Evolutionary conservation across 2,329 filamentous ascomycete species (phyloP), one percentile per base, ranked within the genome.

Genomic region (Aulographum hederae): DNA sequence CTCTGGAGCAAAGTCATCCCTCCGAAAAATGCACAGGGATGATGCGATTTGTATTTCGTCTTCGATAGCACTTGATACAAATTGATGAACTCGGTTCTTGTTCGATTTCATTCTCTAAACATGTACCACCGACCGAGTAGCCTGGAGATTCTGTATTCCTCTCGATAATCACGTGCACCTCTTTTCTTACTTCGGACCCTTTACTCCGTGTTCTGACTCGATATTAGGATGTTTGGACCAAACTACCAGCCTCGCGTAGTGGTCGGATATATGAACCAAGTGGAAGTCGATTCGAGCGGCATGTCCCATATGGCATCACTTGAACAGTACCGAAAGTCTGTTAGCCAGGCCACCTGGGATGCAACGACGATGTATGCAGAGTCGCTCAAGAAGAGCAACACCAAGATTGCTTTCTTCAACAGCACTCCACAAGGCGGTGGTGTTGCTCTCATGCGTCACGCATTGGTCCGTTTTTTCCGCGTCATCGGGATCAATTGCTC

Each of bases 401-500:
- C 68, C 37, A 77, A 72, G 46, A 63, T 84, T 42, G 78, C 77
- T 2, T 84, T 82, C 53, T 84, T 85, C 60, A 82, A 75, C 46
- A 70, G 71, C 33, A 85, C 78, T 1, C 78, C 78, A 2, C 78
- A 85, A 46, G 78, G 79, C n/a, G 79, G 79, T 31, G 78, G 79
- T 26, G 79, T 86, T 6, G 78, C 78, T 4, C 58, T 85, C 31
- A 86, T 86, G 79, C 65, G 79, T 17, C 79, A 86, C 49, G 76
- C 79, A 8, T 53, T 86, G 18, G 68, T 85, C 29, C 67, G 80
- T 32, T 78, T 84, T 44, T 65, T 75, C 17, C 65, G 69, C 34
- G 56, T 72, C 3, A 47, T 80, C 28, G 74, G 68, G 1, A 69
- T 82, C 1, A 65, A 85, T 38, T 60, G 78, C 42, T 71, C 65